Conservation (phyloP, 139 green algal genomes). For the Mychonastes homosphaera region DNA sequence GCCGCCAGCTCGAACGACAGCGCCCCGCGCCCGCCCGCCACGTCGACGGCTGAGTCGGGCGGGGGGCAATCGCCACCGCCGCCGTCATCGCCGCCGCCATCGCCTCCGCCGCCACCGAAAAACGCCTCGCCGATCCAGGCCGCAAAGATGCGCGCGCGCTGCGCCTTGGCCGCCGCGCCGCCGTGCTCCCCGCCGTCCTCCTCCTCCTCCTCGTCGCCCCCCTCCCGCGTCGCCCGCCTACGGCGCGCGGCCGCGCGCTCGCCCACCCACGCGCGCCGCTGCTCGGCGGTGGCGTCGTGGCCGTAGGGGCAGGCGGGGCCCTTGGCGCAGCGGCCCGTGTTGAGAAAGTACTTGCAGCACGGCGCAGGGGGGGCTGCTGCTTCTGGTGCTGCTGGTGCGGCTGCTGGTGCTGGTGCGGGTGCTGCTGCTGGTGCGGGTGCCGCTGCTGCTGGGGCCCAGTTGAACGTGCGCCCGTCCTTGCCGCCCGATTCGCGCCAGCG, state of each 20-base stretch:
- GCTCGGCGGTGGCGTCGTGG: constrained; percentile 15
- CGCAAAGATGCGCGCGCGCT: constrained; percentile 37
- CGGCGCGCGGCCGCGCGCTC: background rate
- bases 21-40: constrained; percentile 36
- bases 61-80: no score
- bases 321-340: constrained; percentile 35
- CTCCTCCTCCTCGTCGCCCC: background rate
- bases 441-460: background rate
- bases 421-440: background rate
- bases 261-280: background rate
- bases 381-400: background rate
- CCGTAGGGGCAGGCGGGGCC: constrained; percentile 28
- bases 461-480: background rate
- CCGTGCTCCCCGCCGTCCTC: constrained; percentile 18
- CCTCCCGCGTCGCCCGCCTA: background rate
- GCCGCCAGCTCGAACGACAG: constrained; percentile 48
- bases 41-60: constrained; percentile 8
- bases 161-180: constrained; percentile 25
- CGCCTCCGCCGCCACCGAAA: no score
- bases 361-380: background rate
- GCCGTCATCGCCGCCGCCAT: no score
- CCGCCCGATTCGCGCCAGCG: background rate
- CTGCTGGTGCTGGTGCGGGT: background rate
- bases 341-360: constrained; percentile 46
- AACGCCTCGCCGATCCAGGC: constrained; percentile 38